Conservation (phyloP, 1,284 basidiomycete genomes). For the Rhodotorula sp. region DNA sequence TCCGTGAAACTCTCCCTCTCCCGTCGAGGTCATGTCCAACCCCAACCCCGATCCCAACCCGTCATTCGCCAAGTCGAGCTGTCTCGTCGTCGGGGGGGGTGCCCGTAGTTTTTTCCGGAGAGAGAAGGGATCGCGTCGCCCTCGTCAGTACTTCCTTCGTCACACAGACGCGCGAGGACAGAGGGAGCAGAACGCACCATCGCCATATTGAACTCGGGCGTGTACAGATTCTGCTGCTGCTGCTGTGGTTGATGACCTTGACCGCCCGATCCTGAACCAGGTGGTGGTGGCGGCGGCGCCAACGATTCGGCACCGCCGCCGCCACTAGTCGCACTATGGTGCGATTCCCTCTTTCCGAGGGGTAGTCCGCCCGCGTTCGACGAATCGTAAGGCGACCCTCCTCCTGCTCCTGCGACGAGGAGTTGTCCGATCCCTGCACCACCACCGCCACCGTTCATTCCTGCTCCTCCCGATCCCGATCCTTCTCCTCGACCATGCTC, state of each 20-base stretch:
- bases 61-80: slow-evolving; percentile 39
- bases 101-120: too few species aligned
- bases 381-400: background rate
- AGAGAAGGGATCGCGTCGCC: background rate
- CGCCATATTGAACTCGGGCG: slow-evolving; percentile 36
- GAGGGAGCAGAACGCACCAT: slow-evolving; percentile 22
- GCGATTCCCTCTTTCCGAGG: too few species aligned
- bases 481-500: too few species aligned
- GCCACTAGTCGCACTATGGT: too few species aligned
- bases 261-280: background rate
- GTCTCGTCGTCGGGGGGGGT: background rate
- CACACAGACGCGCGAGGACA: too few species aligned
- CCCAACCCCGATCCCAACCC: slow-evolving; percentile 37
- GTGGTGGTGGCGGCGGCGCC: background rate
- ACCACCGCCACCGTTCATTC: too few species aligned
- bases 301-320: too few species aligned
- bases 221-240: slow-evolving; percentile 1
- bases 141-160: too few species aligned
- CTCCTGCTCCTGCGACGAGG: background rate
- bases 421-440: background rate
- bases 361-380: too few species aligned
- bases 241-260: too few species aligned
- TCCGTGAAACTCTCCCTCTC: slow-evolving; percentile 41
- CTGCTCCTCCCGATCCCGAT: too few species aligned
- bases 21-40: slow-evolving; percentile 33